Evolutionary conservation across 371 early-diverging fungal species (phyloP), one percentile per base, ranked within the genome.

Genomic region (Syncephalastrum sp.): DNA sequence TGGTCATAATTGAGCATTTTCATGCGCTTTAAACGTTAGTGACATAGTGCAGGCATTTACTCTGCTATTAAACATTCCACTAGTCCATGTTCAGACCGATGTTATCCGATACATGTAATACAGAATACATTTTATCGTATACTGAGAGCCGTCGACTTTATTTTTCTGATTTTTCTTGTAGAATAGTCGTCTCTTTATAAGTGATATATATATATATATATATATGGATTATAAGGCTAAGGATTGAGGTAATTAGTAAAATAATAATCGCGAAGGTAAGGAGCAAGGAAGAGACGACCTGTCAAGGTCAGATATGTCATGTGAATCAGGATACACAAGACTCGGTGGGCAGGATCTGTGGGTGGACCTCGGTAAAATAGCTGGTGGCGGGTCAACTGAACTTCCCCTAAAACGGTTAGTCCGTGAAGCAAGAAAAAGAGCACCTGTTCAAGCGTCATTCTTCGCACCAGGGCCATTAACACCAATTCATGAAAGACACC

Each of bases 401-500:
- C 61, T 51, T 75, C 72, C 2, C 60, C 12, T 47, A 60, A 45
- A 3, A 68, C 66, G 5, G 53, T 59, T 4, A 68, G 5, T 0
- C 75, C 75, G 29, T 72, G 72, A 12, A 70, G 12, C 3, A 44
- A 50, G 48, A 75, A 75, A 41, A 72, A 75, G 3, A 54, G 1
- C 7, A 69, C 12, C 24, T 75, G 70, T 19, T 75, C 75, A 3
- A 75, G 43, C 14, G 75, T 72, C 19, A 75, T 59, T 25, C 49
- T 54, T 46, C 75, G 56, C 50, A 66, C 63, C 6, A 57, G 38
- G 23, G 64, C 65, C 63, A 63, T 65, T 5, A 72, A 57, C 42
- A 72, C 63, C 56, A 69, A 8, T 45, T 75, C 75, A 52, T 75
- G 75, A 25, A 75, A 68, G 0, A 64, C 2, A 2, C 72, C 72